phyloP scores from a whole-genome alignment of 768 basidiomycete genomes.

The Lenzites betulinus region DNA sequence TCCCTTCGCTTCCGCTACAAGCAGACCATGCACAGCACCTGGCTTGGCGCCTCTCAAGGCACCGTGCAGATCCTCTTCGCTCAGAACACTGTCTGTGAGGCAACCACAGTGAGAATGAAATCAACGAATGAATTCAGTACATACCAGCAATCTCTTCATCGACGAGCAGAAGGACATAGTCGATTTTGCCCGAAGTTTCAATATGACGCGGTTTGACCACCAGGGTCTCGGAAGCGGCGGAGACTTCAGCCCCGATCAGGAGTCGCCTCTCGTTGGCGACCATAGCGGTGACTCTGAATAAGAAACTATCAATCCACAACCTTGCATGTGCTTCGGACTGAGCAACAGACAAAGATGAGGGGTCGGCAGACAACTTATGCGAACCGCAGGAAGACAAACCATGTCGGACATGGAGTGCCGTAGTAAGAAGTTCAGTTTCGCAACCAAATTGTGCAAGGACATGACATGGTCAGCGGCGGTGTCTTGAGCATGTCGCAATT shows the following conservation, averaged over 20 bases:
- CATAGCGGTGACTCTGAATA: background rate
- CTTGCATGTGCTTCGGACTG: slow-evolving; percentile 1
- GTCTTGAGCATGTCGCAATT: background rate
- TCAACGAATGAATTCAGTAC: too few species aligned
- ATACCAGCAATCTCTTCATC: background rate
- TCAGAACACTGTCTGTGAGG: too few species aligned
- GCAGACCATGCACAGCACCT: too few species aligned
- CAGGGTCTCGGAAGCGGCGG: background rate
- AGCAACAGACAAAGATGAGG: background rate
- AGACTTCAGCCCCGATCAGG: background rate
- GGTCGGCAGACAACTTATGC: too few species aligned
- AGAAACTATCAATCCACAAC: background rate
- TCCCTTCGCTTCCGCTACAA: too few species aligned
- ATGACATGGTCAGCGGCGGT: background rate
- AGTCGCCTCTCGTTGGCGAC: background rate
- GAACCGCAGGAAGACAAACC: background rate
- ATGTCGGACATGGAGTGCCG: background rate
- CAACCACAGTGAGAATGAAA: too few species aligned
- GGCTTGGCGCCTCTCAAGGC: too few species aligned
- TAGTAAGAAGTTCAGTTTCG: background rate
- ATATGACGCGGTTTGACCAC: background rate
- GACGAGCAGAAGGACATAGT: background rate
- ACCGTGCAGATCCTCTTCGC: too few species aligned
- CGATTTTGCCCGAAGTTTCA: background rate
- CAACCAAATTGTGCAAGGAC: background rate